phyloP scores from a whole-genome alignment of 2,329 filamentous ascomycete species.

The Thielaviopsis ethacetica region DNA sequence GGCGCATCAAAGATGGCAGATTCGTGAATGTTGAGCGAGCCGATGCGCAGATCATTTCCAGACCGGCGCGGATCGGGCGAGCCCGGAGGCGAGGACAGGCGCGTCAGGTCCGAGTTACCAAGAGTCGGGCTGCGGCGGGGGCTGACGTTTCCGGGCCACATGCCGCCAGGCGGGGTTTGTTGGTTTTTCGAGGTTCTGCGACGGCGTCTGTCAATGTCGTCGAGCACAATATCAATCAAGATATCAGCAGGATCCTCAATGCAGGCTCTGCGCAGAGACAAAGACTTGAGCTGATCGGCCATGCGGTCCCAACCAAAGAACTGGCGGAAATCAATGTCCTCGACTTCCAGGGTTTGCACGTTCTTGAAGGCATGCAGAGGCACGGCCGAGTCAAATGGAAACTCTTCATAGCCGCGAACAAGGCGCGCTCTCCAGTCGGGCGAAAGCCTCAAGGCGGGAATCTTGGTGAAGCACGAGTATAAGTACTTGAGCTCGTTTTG shows the following conservation, averaged over 20 bases:
- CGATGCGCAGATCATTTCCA: slow-evolving; percentile 35
- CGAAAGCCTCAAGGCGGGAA: slow-evolving; percentile 74
- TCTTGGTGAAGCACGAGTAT: slow-evolving; percentile 97
- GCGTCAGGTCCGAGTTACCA: slow-evolving; percentile 48
- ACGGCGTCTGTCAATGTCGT: slow-evolving; percentile 87
- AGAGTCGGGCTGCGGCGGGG: slow-evolving; percentile 46
- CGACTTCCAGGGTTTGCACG: slow-evolving; percentile 80
- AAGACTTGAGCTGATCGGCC: slow-evolving; percentile 76
- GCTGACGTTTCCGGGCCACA: slow-evolving; percentile 43
- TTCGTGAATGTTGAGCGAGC: slow-evolving; percentile 41
- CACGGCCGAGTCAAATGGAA: slow-evolving; percentile 93
- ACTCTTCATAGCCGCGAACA: slow-evolving; percentile 90
- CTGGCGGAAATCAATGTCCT: slow-evolving; percentile 88
- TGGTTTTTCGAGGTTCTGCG: slow-evolving; percentile 77
- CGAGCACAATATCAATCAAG: slow-evolving; percentile 80
- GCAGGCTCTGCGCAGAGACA: slow-evolving; percentile 74
- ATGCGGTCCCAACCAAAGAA: slow-evolving; percentile 95
- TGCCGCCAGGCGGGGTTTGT: slow-evolving; percentile 52
- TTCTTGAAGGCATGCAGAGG: slow-evolving; percentile 98
- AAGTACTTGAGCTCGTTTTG: slow-evolving; percentile 86
- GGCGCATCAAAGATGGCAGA: slow-evolving; percentile 28
- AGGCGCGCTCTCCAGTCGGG: slow-evolving; percentile 86
- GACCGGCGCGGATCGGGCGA: slow-evolving; percentile 36
- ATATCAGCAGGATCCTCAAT: slow-evolving; percentile 84
- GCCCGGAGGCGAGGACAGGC: slow-evolving; percentile 52